Evolutionary conservation across 805 yeast species (phyloP), one percentile per base, ranked within the genome.

Genomic region (Candida saitoana): DNA sequence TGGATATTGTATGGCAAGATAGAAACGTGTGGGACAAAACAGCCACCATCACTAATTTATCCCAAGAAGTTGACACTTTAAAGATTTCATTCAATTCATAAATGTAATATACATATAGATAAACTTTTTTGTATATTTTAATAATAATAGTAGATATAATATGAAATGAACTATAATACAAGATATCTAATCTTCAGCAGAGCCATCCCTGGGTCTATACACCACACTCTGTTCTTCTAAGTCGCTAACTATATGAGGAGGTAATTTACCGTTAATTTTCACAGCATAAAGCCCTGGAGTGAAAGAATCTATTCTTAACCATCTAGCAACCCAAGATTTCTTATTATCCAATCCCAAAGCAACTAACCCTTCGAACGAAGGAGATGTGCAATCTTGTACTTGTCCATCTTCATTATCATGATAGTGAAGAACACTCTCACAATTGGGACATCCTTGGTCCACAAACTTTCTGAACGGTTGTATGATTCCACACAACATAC

Each of bases 161-260:
- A 33, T 17, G 20, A 9, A 11, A 22, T 6, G 11, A 22, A 22
- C 27, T 22, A 22, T n/a, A n/a, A n/a, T n/a, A n/a, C n/a, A 11
- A 22, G 27, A 11, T 25, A 31, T 36, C 50, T 55, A 80, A 57
- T 82, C 87, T 42, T 76, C 78, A 36, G 82, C 90, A 62, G 84
- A 76, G 27, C 99, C 99, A 60, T 93, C 99, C 63, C 99, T 77
- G 29, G 99, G 98, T 48, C 97, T 78, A 63, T 93, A 93, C 41
- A 79, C 79, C 34, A 86, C 76, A n/a, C 87, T 87, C 50, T 82
- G 84, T 12, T 76, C 76, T 32, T 80, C 82, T 56, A 93, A 69
- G 41, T 82, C 85, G 34, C 77, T 80, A 5, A 85, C 76, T 29
- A 88, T 80, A 49, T 91, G 96, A 5, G 85, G 87, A 1, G 98